phyloP scores from a whole-genome alignment of 257 asterid genomes.

The Gynochthodes officinalis region DNA sequence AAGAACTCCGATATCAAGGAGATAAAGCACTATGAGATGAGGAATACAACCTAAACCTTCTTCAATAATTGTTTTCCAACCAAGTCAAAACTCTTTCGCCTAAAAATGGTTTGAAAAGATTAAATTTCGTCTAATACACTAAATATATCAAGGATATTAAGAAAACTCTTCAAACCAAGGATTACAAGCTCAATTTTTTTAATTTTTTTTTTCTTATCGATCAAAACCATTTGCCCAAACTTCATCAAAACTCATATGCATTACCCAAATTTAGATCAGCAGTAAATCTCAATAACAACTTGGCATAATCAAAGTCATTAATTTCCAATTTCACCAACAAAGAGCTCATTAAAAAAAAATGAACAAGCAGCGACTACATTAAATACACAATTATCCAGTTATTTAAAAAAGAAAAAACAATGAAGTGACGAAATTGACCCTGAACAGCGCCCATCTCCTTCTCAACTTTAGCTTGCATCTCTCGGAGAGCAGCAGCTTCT shows the following conservation, averaged over 20 bases:
- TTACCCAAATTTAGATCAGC: background rate
- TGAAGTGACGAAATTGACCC: constrained; percentile 17
- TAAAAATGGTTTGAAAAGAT: background rate
- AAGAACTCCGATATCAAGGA: background rate
- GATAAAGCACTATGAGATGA: background rate
- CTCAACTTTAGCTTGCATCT: constrained; percentile 50
- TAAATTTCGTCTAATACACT: background rate
- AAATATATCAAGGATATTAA: background rate
- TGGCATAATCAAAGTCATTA: background rate
- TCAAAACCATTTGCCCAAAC: background rate
- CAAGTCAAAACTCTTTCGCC: background rate
- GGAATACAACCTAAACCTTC: background rate
- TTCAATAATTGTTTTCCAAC: background rate
- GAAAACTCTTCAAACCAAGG: background rate
- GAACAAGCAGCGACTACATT: background rate
- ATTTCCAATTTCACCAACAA: background rate
- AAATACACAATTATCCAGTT: background rate
- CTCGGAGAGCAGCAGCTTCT: constrained; percentile 48
- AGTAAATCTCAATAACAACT: background rate
- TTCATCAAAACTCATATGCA: too few species aligned
- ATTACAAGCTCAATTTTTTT: background rate
- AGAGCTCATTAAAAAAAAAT: background rate
- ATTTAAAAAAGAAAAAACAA: background rate
- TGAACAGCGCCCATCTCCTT: constrained; percentile 50
- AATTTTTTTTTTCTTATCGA: background rate